A percentile compares a stretch with the other conserved stretches of the same genome.
Conservation (phyloP, 140 eudicot species). For the Flaveria floridana region DNA sequence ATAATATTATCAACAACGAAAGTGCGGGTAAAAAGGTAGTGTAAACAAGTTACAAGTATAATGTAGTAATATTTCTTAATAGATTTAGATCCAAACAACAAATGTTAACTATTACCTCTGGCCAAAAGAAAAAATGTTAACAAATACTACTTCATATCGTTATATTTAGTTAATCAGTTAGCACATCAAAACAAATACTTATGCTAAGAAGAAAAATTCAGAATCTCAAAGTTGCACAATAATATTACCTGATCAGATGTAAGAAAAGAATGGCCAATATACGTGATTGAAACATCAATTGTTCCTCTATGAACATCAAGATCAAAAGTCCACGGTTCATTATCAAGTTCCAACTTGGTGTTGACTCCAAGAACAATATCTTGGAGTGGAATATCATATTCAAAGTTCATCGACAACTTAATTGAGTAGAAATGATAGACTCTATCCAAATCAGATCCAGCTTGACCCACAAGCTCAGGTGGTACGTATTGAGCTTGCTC, state of each 20-base stretch:
- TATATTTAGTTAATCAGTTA: neutral
- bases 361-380: slow-evolving; percentile 59
- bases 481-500: slow-evolving; percentile 55
- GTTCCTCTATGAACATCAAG: slow-evolving; percentile 59
- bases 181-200: neutral
- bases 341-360: slow-evolving; percentile 44
- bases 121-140: neutral
- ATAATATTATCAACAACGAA: neutral
- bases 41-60: neutral
- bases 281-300: slow-evolving; percentile 36
- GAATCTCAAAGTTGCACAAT: neutral
- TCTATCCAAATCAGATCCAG: slow-evolving; percentile 24
- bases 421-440: slow-evolving; percentile 57
- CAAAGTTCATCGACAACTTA: slow-evolving; percentile 40
- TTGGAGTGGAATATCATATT: slow-evolving; percentile 43
- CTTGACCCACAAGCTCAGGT: slow-evolving; percentile 55
- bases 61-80: neutral
- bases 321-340: slow-evolving; percentile 36
- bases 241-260: slow-evolving; percentile 54
- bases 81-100: neutral
- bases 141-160: neutral
- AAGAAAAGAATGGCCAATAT: slow-evolving; percentile 39
- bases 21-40: slow-evolving; percentile 6
- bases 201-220: neutral
- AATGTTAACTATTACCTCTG: neutral